A percentile compares a stretch with the other conserved stretches of the same genome.
These are phyloP conservation scores for Trifolium pratense DNA, from an alignment of 306 rosid genomes.

Conservation along the genomic window DNA sequence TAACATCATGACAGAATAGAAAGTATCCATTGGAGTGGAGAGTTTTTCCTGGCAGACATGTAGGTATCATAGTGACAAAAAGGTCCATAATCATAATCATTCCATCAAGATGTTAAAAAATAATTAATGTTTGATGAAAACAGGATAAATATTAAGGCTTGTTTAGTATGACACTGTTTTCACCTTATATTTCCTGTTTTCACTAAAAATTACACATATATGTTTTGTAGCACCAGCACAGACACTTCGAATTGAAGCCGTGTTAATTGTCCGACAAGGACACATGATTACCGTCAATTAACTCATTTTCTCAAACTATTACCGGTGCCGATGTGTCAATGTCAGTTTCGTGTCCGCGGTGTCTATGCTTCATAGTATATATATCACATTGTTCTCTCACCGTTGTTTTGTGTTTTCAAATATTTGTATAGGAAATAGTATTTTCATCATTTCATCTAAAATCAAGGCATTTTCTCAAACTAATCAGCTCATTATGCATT, in stretches of 20 bases:
- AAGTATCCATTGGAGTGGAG: background rate
- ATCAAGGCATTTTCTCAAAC: background rate
- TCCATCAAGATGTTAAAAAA: conserved; percentile 1
- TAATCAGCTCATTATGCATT: background rate
- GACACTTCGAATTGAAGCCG: background rate
- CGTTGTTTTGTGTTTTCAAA: background rate
- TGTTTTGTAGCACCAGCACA: background rate
- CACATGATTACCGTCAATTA: background rate
- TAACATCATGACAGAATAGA: conserved; percentile 3
- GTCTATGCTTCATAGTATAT: background rate
- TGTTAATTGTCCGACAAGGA: background rate
- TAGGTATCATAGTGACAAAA: background rate
- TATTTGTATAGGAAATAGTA: background rate
- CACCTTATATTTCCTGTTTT: background rate
- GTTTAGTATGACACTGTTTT: background rate
- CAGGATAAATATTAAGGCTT: background rate
- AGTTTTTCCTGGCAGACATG: conserved; percentile 1
- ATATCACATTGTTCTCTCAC: background rate
- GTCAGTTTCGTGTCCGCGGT: background rate
- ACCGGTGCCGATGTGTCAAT: background rate
- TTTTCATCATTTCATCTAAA: background rate
- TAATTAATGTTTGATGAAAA: conserved; percentile 3
- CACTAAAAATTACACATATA: background rate
- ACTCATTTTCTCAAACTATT: background rate
- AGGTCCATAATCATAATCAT: conserved; percentile 13